Conservation (phyloP, 805 yeast species). For the Myxozyma geophila region DNA sequence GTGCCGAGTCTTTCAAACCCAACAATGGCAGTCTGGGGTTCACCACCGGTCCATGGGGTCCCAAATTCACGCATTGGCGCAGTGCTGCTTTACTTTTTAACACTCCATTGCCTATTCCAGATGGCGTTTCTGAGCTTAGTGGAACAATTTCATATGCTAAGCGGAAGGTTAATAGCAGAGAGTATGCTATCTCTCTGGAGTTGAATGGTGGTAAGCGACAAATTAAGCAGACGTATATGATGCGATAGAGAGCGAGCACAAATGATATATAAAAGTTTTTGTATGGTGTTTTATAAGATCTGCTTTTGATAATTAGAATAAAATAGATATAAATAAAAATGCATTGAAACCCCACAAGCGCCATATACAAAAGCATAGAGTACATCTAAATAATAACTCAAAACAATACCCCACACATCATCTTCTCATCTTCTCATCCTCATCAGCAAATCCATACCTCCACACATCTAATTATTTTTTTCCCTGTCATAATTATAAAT, state of each 20-base stretch:
- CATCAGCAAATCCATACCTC: too few species aligned
- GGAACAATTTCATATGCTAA: conserved; percentile 74
- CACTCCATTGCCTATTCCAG: conserved; percentile 71
- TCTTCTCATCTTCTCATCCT: too few species aligned
- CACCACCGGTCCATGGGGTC: conserved; percentile 87
- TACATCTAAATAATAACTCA: not conserved
- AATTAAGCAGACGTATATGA: conserved; percentile 21
- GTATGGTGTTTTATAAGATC: too few species aligned
- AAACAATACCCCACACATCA: conserved; percentile 6
- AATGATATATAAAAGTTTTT: not conserved
- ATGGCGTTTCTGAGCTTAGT: conserved; percentile 62
- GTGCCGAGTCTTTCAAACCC: conserved; percentile 48
- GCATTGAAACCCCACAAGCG: not conserved
- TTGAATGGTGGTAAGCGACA: conserved; percentile 44
- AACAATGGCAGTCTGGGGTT: conserved; percentile 46
- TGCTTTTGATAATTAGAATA: too few species aligned
- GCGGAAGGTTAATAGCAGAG: conserved; percentile 72
- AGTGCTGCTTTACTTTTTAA: conserved; percentile 82
- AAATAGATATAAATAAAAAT: too few species aligned
- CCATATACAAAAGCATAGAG: not conserved
- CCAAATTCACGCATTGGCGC: conserved; percentile 85
- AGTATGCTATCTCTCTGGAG: conserved; percentile 78
- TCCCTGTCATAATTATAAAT: too few species aligned
- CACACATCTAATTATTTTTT: too few species aligned
- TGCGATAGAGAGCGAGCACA: conserved; percentile 9